A percentile compares a stretch with the other conserved stretches of the same genome.
Evolutionary conservation across 2,329 filamentous ascomycete genomes (phyloP).

Genomic region (Achaetomium macrosporum): DNA sequence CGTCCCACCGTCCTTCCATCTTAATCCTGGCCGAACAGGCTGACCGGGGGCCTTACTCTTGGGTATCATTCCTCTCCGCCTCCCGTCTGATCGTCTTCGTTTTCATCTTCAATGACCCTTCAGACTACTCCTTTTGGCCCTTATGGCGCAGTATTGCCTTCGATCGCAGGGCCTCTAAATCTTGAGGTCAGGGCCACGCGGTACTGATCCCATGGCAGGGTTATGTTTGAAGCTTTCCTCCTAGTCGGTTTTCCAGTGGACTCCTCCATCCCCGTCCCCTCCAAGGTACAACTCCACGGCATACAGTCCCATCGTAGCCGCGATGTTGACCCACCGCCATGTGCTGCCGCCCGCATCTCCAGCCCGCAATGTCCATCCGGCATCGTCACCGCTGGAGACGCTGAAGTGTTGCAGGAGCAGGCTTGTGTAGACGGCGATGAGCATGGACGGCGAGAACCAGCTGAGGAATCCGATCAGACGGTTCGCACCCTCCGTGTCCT

Average conservation of each 20-base stretch:
- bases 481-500: constrained; percentile 78
- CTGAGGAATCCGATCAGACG: constrained; percentile 76
- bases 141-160: not conserved
- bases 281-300: constrained; percentile 85
- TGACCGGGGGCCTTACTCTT: constrained; percentile 1
- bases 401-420: constrained; percentile 93
- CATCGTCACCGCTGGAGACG: constrained; percentile 56
- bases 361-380: constrained; percentile 77
- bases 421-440: constrained; percentile 95
- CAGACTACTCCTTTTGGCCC: not conserved
- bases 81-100: not conserved
- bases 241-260: constrained; percentile 94
- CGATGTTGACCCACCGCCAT: constrained; percentile 92
- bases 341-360: constrained; percentile 77
- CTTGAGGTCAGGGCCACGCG: not conserved
- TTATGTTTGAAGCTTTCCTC: not conserved
- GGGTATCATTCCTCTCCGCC: constrained; percentile 11
- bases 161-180: not conserved
- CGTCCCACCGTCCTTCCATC: not conserved
- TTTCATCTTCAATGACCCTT: not conserved
- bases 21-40: not conserved
- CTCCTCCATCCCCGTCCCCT: constrained; percentile 68
- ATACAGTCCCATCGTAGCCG: constrained; percentile 82
- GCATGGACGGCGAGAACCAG: constrained; percentile 90
- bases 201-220: not conserved